Percentiles rank a stretch among this genome's conserved stretches.
Evolutionary conservation across 768 basidiomycete genomes (phyloP).

Genomic region (Collybiopsis confluens): DNA sequence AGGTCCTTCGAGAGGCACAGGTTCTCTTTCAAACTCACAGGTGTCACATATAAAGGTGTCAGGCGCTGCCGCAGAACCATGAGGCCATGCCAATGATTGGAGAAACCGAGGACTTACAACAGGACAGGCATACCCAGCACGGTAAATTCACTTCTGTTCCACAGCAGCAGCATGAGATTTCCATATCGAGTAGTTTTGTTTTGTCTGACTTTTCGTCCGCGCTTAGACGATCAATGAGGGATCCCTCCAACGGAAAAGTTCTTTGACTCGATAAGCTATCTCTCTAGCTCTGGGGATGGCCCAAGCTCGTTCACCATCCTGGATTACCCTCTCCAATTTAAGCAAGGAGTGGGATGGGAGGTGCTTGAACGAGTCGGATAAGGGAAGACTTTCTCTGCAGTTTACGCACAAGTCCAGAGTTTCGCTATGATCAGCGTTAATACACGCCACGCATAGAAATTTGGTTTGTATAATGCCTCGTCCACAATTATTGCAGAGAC

Average conservation of each 20-base stretch:
- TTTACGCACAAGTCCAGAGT: conserved; percentile 9
- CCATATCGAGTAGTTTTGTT: not conserved
- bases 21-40: not conserved
- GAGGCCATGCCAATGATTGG: not conserved
- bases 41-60: not conserved
- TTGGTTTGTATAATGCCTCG: conserved; percentile 1
- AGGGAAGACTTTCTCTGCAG: not conserved
- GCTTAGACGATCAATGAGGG: no score
- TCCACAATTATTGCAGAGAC: conserved; percentile 5
- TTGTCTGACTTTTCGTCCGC: not conserved
- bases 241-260: not conserved
- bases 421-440: not conserved
- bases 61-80: not conserved
- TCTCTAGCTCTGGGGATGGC: not conserved
- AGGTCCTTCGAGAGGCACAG: not conserved
- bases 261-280: not conserved
- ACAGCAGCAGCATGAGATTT: conserved; percentile 1
- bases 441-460: conserved; percentile 8
- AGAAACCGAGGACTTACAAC: not conserved
- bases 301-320: not conserved
- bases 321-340: not conserved
- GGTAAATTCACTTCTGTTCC: not conserved
- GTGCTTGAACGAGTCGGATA: not conserved
- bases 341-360: not conserved
- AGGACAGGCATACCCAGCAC: conserved; percentile 3